Percentiles rank a stretch among this genome's conserved stretches.
Evolutionary conservation across 768 basidiomycete genomes (phyloP).

Genomic region (Calocybe gangraenosa): DNA sequence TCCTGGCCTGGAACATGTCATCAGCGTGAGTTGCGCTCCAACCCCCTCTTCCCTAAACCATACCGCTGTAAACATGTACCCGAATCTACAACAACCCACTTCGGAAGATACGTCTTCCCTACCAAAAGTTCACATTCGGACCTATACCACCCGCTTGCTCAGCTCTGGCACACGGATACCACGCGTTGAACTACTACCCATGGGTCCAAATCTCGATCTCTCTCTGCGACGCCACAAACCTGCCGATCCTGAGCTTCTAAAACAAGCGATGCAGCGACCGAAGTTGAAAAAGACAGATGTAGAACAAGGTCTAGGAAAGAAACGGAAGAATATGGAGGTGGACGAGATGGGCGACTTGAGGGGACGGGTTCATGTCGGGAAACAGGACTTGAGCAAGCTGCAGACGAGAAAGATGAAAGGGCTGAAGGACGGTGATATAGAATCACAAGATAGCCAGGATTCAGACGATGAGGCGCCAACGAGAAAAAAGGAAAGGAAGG

Average conservation of each 20-base stretch:
- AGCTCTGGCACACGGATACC: slow-evolving; percentile 79
- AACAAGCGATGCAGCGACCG: slow-evolving; percentile 75
- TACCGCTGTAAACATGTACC: slow-evolving; percentile 25
- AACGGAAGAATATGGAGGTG: slow-evolving; percentile 91
- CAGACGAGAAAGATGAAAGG: slow-evolving; percentile 98
- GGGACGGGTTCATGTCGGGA: slow-evolving; percentile 83
- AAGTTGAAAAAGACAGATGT: slow-evolving; percentile 88
- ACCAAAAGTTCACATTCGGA: slow-evolving; percentile 85
- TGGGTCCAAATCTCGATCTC: slow-evolving; percentile 91
- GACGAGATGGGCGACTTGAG: slow-evolving; percentile 98
- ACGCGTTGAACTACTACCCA: slow-evolving; percentile 75
- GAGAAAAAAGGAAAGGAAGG: slow-evolving; percentile 18
- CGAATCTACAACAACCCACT: slow-evolving; percentile 19
- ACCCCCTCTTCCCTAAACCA: slow-evolving; percentile 52
- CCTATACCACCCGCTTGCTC: slow-evolving; percentile 73
- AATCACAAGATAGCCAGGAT: slow-evolving; percentile 19
- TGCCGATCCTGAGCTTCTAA: slow-evolving; percentile 76
- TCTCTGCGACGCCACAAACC: slow-evolving; percentile 67
- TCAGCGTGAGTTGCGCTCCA: slow-evolving; percentile 74
- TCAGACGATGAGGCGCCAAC: slow-evolving; percentile 14
- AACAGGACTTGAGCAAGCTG: slow-evolving; percentile 82
- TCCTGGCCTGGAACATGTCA: slow-evolving; percentile 81
- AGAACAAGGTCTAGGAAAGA: slow-evolving; percentile 85
- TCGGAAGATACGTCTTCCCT: slow-evolving; percentile 43
- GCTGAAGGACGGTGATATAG: slow-evolving; percentile 45